A percentile compares a stretch with the other conserved stretches of the same genome.
phyloP scores from a whole-genome alignment of 202 grass and related monocot species.

The Carex sylvatica region DNA sequence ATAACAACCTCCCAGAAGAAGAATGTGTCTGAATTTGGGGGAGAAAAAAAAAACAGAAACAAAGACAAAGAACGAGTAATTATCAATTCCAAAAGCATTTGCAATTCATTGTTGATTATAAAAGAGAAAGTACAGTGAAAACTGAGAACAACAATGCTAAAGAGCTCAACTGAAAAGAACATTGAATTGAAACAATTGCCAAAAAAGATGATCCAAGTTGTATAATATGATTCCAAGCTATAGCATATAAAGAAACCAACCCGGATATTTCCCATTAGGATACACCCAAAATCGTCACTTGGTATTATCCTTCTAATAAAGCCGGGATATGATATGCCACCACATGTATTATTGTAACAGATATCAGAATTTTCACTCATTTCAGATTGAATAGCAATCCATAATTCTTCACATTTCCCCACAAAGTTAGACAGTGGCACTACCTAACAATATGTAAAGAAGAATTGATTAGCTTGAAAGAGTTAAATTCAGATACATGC shows the following conservation, averaged over 20 bases:
- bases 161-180: background rate
- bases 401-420: slow-evolving; percentile 62
- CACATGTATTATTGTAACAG: slow-evolving; percentile 31
- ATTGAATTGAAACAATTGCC: background rate
- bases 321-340: slow-evolving; percentile 41
- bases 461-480: slow-evolving; percentile 25
- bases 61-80: background rate
- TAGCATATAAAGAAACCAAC: slow-evolving; percentile 31
- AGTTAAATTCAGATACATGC: slow-evolving; percentile 16
- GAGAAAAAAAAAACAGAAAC: slow-evolving; percentile 8
- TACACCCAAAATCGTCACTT: slow-evolving; percentile 60
- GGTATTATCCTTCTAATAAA: slow-evolving; percentile 60
- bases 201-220: background rate
- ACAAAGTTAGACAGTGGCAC: slow-evolving; percentile 66
- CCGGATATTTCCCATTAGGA: slow-evolving; percentile 76
- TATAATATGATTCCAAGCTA: slow-evolving; percentile 9
- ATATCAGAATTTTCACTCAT: slow-evolving; percentile 39
- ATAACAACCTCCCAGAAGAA: slow-evolving; percentile 55
- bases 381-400: slow-evolving; percentile 54
- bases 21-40: slow-evolving; percentile 53
- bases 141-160: background rate
- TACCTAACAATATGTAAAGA: slow-evolving; percentile 44
- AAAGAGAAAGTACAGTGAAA: background rate
- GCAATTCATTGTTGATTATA: background rate
- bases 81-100: background rate